These are phyloP conservation scores for Suillus decipiens DNA, from an alignment of 768 basidiomycete genomes.

Conservation along the genomic window DNA sequence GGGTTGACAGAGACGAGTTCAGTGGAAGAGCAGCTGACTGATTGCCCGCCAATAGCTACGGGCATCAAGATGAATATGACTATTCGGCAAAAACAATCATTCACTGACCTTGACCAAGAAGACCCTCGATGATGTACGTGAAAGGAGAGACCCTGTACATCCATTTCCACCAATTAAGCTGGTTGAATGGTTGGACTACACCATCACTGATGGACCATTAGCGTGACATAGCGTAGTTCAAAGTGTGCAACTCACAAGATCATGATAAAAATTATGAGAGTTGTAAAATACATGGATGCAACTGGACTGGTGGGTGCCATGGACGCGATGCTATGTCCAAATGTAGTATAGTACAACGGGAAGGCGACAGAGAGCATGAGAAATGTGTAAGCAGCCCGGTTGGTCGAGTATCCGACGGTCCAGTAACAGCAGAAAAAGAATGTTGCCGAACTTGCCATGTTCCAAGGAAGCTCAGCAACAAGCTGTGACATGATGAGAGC, in stretches of 20 bases:
- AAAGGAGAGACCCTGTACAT: conserved; percentile 61
- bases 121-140: conserved; percentile 55
- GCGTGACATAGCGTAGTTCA: background rate
- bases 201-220: conserved; percentile 39
- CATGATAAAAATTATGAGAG: conserved; percentile 61
- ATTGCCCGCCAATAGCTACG: conserved; percentile 50
- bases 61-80: conserved; percentile 4
- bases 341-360: conserved; percentile 61
- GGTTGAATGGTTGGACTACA: conserved; percentile 62
- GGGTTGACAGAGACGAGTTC: conserved; percentile 61
- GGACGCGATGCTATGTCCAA: conserved; percentile 60
- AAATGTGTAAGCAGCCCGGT: conserved; percentile 58
- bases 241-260: conserved; percentile 37
- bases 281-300: conserved; percentile 56
- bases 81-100: background rate
- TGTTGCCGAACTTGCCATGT: conserved; percentile 56
- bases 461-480: conserved; percentile 61
- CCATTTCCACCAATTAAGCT: conserved; percentile 71
- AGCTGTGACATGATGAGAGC: conserved; percentile 56
- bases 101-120: conserved; percentile 46
- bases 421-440: conserved; percentile 72
- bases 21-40: conserved; percentile 53
- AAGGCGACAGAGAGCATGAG: conserved; percentile 54
- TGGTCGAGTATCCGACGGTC: conserved; percentile 59
- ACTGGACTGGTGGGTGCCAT: conserved; percentile 62